phyloP scores from a whole-genome alignment of 352 stramenopile species.

The Phytophthora sansomeana region DNA sequence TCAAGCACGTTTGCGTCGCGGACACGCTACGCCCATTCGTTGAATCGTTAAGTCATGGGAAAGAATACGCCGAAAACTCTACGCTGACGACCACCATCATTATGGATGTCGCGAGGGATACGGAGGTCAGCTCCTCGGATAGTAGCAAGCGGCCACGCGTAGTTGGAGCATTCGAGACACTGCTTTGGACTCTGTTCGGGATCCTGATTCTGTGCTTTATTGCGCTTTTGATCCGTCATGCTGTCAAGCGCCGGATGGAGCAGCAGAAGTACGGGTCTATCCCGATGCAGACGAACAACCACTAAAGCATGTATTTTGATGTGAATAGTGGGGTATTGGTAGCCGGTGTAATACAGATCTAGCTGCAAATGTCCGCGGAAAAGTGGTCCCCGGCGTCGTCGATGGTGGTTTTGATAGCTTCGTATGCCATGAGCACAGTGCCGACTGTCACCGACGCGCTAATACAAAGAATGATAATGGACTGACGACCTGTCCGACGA shows the following conservation, averaged over 20 bases:
- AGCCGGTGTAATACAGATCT: not conserved
- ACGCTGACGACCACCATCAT: slow-evolving; percentile 5
- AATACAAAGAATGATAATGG: slow-evolving; percentile 65
- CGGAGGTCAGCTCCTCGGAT: slow-evolving; percentile 10
- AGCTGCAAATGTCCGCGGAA: slow-evolving; percentile 43
- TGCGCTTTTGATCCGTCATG: slow-evolving; percentile 39
- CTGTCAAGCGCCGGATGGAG: slow-evolving; percentile 29
- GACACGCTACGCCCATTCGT: slow-evolving; percentile 76
- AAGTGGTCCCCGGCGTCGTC: slow-evolving; percentile 49
- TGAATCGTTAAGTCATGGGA: slow-evolving; percentile 43
- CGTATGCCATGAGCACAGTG: slow-evolving; percentile 55
- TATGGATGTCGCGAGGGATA: slow-evolving; percentile 10
- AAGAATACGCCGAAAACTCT: slow-evolving; percentile 7
- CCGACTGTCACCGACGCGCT: slow-evolving; percentile 52
- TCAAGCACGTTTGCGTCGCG: slow-evolving; percentile 76
- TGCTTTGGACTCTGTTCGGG: slow-evolving; percentile 53
- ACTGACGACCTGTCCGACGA: slow-evolving; percentile 53
- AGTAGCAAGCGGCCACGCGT: slow-evolving; percentile 4
- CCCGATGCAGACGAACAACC: slow-evolving; percentile 29
- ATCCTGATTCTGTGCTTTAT: slow-evolving; percentile 53
- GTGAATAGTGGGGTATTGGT: too few relatives aligned
- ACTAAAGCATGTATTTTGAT: slow-evolving; percentile 4
- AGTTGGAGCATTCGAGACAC: slow-evolving; percentile 20
- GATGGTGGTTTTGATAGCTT: slow-evolving; percentile 53
- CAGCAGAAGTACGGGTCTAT: slow-evolving; percentile 35